A percentile compares a stretch with the other conserved stretches of the same genome.
Conservation (phyloP, 2,329 filamentous ascomycete species). For the Fusarium continuum region DNA sequence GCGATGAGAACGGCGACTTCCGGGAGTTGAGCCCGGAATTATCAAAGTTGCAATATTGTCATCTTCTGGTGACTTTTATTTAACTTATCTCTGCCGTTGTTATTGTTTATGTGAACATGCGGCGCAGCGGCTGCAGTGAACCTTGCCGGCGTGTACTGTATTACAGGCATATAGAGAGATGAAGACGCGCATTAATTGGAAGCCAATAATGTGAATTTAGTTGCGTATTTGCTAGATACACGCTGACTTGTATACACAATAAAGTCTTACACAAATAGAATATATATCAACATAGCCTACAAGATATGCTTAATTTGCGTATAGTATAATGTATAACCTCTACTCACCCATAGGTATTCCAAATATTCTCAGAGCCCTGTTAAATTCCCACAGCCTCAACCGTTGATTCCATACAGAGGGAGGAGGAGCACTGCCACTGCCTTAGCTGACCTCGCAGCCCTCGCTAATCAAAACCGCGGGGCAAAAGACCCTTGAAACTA, state of each 20-base stretch:
- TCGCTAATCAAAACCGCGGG: constrained; percentile 9
- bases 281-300: neutral
- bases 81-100: neutral
- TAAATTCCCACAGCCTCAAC: neutral
- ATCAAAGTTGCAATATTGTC: neutral
- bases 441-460: neutral
- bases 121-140: neutral
- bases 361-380: neutral
- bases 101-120: neutral
- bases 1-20: neutral
- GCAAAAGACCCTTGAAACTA: constrained; percentile 16
- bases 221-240: neutral
- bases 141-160: constrained; percentile 2
- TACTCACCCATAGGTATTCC: no score
- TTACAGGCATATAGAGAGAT: neutral
- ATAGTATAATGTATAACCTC: no score
- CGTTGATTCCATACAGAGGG: constrained; percentile 24
- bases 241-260: neutral
- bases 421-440: constrained; percentile 1
- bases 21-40: neutral
- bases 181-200: neutral
- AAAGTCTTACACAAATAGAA: neutral
- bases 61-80: neutral
- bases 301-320: neutral
- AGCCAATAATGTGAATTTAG: neutral